Base-by-base conservation (phyloP, 2,329 filamentous ascomycete genomes). In the Neonectria neomacrospora region DNA sequence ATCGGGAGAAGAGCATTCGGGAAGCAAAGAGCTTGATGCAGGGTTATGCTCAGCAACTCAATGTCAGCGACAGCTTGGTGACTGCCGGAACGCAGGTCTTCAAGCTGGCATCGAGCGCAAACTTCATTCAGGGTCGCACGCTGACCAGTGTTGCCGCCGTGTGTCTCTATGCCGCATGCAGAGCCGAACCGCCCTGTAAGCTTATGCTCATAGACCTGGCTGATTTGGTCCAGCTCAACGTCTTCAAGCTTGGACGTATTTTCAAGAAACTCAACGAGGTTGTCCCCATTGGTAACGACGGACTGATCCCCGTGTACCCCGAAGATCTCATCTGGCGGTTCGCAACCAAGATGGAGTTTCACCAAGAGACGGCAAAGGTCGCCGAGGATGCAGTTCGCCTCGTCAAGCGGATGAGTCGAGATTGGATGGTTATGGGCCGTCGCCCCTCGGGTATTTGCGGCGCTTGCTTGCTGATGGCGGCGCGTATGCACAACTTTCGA, bases 401-500 rank as follows among this genome's bases (percentile, higher is more conserved):
- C 55, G 90, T 97, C 59, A 90, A 91, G 77, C 90, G 96, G 65
- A 98, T 99, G 96, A 94, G 93, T 68, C 86, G 93, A 57, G 96
- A 99, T 80, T 98, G 96, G 94, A 98, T 99, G 88, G 91, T 94
- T 50, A 93, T 94, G 76, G 96, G 96, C 71, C 91, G 96, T 73
- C 90, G 96, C 42, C 96, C 96, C 16, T 95, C 95, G 7, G 96
- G 96, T 69, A 90, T 98, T 58, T 97, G 94, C 77, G 96, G 96
- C 65, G 96, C 96, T 12, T 97, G 94, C 69, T 86, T 99, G 51
- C 92, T 99, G 65, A 90, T 99, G 77, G 96, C 96, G 7, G 95
- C 96, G 9, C 91, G 96, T 55, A 98, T 98, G 91, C 97, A 97
- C 85, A 98, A 98, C 78, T 99, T 96, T 76, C 91, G 95, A 47